Base-by-base conservation (phyloP, 305 asterid species). In the Fraxinus paxiana region DNA sequence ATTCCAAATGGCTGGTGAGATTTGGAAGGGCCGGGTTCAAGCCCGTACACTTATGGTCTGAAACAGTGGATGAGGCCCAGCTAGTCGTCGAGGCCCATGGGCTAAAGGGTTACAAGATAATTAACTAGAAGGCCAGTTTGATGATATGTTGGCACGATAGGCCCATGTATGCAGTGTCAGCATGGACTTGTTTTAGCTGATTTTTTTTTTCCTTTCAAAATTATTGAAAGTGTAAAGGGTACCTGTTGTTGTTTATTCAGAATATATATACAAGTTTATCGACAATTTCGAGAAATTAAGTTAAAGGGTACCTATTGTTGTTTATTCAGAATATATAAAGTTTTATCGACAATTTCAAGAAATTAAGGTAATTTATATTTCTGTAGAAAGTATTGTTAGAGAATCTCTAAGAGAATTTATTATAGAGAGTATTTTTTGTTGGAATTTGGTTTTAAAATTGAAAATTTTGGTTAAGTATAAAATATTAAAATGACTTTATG, bases 91-190 rank as follows among this genome's bases (percentile, higher is more conserved):
- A 9, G 48, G n/a, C 48, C 48, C 48, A 10, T 41, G 48, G 48
- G 48, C 48, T 10, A 41, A 10, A 41, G 48, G 48, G 48, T 41
- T 41, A 41, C 48, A 41, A 31, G 35, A 31, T 31, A 31, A 31
- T 5, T 33, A 33, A 33, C 37, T 33, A 33, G 6, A 33, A 33
- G 6, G 37, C 37, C 37, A 33, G 6, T 33, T 33, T 33, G 37
- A 33, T 33, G 37, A 33, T 33, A 33, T 33, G 37, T 33, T 33
- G 37, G 37, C 37, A 33, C 37, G 6, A 33, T 78, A 86, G 93
- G 81, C 93, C 93, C 20, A 85, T 90, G 72, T 91, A 87, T 84
- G 83, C 89, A n/a, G 87, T 88, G 0, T 91, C 95, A 34, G 90
- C 93, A 33, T 91, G 95, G 93, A 75, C 0, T 69, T 84, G 83